These are phyloP conservation scores for Cucurbita pepo DNA, from an alignment of 306 rosid species.

Conservation along the genomic window DNA sequence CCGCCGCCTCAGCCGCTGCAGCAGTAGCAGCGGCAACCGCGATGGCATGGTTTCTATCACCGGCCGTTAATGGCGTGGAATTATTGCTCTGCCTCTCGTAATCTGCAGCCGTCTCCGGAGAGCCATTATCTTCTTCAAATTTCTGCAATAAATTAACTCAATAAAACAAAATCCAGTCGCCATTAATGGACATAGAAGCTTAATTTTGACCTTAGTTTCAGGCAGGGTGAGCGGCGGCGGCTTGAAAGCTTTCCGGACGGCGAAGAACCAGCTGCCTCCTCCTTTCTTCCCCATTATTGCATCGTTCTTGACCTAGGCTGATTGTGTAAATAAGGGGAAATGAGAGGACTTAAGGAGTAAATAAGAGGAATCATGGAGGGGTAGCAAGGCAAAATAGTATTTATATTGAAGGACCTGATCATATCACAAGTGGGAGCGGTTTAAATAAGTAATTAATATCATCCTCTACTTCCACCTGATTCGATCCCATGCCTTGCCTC, in stretches of 20 bases:
- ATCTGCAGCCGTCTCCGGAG: slow-evolving; percentile 40
- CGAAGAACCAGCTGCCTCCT: slow-evolving; percentile 65
- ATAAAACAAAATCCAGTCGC: neutral
- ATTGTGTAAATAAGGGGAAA: neutral
- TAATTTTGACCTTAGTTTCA: neutral
- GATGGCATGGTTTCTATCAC: slow-evolving; percentile 49
- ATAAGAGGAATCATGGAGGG: neutral
- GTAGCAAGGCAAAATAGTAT: neutral
- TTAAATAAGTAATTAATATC: neutral
- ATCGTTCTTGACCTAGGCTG: neutral
- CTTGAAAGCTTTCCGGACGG: slow-evolving; percentile 74
- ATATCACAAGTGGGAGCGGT: slow-evolving; percentile 4
- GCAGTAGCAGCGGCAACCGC: slow-evolving; percentile 75
- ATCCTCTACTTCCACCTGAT: neutral
- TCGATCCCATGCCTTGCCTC: neutral
- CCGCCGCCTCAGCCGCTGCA: slow-evolving; percentile 68
- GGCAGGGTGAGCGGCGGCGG: slow-evolving; percentile 18
- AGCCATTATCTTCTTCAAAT: slow-evolving; percentile 39
- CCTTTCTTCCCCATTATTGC: slow-evolving; percentile 74
- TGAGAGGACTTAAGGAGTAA: neutral
- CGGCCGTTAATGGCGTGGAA: slow-evolving; percentile 27
- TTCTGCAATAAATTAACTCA: slow-evolving; percentile 12
- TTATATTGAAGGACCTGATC: neutral
- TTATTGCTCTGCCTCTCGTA: slow-evolving; percentile 30
- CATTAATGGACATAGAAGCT: no score